Evolutionary conservation across 2,329 filamentous ascomycete species (phyloP).

Genomic region (Sphaerulina vaccinii): DNA sequence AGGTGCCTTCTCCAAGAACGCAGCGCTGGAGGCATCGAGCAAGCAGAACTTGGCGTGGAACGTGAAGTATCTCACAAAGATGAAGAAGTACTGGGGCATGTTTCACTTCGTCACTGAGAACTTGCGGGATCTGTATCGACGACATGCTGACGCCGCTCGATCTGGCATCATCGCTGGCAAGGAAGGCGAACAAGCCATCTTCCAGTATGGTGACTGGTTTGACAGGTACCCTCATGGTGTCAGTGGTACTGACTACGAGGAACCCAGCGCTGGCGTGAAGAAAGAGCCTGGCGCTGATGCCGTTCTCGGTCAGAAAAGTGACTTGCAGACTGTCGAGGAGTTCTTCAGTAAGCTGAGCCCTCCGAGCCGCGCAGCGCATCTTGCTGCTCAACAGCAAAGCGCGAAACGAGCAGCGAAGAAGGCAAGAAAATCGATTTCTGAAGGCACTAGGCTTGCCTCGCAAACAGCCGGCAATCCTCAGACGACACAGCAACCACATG

Average conservation of each 20-base stretch:
- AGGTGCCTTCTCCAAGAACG: constrained; percentile 83
- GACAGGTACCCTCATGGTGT: constrained; percentile 91
- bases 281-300: constrained; percentile 82
- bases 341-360: constrained; percentile 82
- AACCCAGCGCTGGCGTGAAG: constrained; percentile 62
- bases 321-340: constrained; percentile 91
- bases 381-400: constrained; percentile 34
- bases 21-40: constrained; percentile 69
- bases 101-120: constrained; percentile 96
- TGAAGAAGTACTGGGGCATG: constrained; percentile 99
- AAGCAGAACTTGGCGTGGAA: constrained; percentile 85
- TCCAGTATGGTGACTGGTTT: constrained; percentile 98
- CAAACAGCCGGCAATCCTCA: constrained; percentile 24
- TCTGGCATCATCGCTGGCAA: constrained; percentile 54
- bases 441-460: constrained; percentile 22
- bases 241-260: constrained; percentile 77
- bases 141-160: constrained; percentile 76
- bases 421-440: constrained; percentile 31
- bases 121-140: constrained; percentile 81
- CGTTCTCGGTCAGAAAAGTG: constrained; percentile 81
- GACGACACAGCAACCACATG: constrained; percentile 26
- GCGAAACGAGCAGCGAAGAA: constrained; percentile 33
- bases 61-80: constrained; percentile 84
- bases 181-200: constrained; percentile 62
- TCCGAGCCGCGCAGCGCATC: constrained; percentile 42